These are phyloP conservation scores for Cryphonectria naterciae DNA, from an alignment of 2,329 filamentous ascomycete genomes.

Conservation along the genomic window DNA sequence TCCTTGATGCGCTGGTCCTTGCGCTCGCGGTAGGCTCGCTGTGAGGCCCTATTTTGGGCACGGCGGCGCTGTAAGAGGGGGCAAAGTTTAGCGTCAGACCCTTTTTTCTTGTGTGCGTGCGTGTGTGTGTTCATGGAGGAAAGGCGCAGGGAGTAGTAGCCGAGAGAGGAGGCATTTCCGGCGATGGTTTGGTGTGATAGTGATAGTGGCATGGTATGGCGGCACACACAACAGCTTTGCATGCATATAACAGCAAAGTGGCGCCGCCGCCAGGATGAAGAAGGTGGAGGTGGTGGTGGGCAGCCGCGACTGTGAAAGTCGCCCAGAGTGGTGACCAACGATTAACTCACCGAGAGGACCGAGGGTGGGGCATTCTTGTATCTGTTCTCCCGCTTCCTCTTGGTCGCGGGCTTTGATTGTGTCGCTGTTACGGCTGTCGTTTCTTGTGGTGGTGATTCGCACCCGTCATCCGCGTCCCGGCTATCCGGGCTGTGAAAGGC, in stretches of 20 bases:
- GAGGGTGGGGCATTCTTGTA: conserved; percentile 57
- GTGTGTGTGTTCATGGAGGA: conserved; percentile 3
- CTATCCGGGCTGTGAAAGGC: conserved; percentile 35
- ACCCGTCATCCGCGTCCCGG: conserved; percentile 22
- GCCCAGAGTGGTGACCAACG: neutral
- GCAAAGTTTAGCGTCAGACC: neutral
- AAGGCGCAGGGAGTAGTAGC: neutral
- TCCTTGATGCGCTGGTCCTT: conserved; percentile 69
- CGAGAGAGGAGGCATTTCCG: neutral
- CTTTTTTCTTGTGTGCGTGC: neutral
- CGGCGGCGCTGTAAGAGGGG: conserved; percentile 51
- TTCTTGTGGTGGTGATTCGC: conserved; percentile 23
- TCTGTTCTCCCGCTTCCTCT: conserved; percentile 55
- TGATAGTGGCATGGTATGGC: conserved; percentile 20
- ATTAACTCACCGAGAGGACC: conserved; percentile 50
- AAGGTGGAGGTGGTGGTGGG: conserved; percentile 1
- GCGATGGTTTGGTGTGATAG: neutral
- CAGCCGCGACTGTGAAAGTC: neutral
- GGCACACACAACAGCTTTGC: neutral
- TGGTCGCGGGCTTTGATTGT: conserved; percentile 44
- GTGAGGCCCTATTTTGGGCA: conserved; percentile 64
- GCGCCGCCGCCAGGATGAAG: conserved; percentile 6
- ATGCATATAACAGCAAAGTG: neutral
- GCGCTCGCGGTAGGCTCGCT: conserved; percentile 63
- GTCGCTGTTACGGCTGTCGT: conserved; percentile 33